Conservation (phyloP, 2,329 filamentous ascomycete species). For the Salinomyces thailandicus region DNA sequence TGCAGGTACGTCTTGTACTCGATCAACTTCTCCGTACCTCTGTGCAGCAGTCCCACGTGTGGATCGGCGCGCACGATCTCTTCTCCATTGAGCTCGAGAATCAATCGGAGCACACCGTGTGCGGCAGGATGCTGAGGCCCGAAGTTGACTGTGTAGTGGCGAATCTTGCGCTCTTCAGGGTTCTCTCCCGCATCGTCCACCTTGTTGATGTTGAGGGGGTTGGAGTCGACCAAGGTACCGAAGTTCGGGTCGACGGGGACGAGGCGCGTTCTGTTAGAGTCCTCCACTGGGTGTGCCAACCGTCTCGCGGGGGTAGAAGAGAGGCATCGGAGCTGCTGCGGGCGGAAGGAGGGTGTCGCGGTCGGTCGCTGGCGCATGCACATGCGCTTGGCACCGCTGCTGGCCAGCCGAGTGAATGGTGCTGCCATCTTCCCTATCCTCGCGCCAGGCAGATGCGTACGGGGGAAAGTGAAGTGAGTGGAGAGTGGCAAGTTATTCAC, state of each 20-base stretch:
- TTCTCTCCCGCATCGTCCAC: slow-evolving; percentile 35
- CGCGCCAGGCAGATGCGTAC: slow-evolving; percentile 7
- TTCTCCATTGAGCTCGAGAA: slow-evolving; percentile 95
- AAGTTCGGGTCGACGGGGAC: slow-evolving; percentile 58
- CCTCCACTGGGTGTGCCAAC: slow-evolving; percentile 47
- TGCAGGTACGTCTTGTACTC: slow-evolving; percentile 99
- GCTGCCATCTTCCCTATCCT: slow-evolving; percentile 50
- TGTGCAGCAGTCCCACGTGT: slow-evolving; percentile 90
- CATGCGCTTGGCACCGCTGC: slow-evolving; percentile 54
- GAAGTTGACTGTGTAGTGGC: slow-evolving; percentile 99
- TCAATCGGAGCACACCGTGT: slow-evolving; percentile 93
- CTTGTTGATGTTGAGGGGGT: slow-evolving; percentile 35
- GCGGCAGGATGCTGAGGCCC: slow-evolving; percentile 97
- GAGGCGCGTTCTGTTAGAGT: slow-evolving; percentile 45
- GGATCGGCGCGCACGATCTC: slow-evolving; percentile 94
- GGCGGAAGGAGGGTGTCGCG: slow-evolving; percentile 27
- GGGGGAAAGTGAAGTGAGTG: slow-evolving; percentile 9
- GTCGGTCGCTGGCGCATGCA: slow-evolving; percentile 42
- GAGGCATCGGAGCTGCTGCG: slow-evolving; percentile 45
- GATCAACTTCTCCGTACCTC: slow-evolving; percentile 98
- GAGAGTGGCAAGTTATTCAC: slow-evolving; percentile 10
- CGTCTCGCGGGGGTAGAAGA: slow-evolving; percentile 54
- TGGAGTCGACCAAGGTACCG: slow-evolving; percentile 36
- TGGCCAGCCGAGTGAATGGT: slow-evolving; percentile 61
- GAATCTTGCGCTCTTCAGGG: slow-evolving; percentile 67